These are phyloP conservation scores for Suhomyces taliae DNA, from an alignment of 1,139 yeast species.

Conservation along the genomic window DNA sequence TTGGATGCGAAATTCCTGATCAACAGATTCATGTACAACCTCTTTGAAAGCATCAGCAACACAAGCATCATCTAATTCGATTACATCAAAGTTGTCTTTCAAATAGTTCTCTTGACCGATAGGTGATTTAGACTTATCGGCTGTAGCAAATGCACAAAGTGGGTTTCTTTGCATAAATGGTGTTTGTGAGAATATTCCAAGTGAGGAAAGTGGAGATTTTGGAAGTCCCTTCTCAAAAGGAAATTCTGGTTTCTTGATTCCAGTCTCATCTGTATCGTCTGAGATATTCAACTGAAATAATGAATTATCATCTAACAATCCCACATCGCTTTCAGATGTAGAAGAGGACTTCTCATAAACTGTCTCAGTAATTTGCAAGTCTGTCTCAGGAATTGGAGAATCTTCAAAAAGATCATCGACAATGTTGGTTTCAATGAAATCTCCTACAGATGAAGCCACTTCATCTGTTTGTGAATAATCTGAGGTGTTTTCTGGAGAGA, in stretches of 20 bases:
- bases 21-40: background rate
- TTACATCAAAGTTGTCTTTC: background rate
- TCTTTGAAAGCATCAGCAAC: background rate
- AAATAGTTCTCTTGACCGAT: no score
- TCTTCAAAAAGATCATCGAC: no score
- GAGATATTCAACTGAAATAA: no score
- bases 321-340: no score
- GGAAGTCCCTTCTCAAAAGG: background rate
- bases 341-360: no score
- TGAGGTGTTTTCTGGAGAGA: no score
- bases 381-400: no score
- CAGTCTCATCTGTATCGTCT: background rate
- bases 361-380: no score
- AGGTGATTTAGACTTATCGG: background rate
- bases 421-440: no score
- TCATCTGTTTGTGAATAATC: no score
- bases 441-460: no score
- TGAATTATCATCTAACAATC: no score
- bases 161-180: background rate
- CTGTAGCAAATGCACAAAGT: background rate
- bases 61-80: background rate
- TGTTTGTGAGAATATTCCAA: background rate
- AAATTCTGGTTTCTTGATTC: background rate
- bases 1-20: background rate
- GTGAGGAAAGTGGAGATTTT: background rate